Conservation (phyloP, 108 stramenopile species). For the Fistulifera pelliculosa region DNA sequence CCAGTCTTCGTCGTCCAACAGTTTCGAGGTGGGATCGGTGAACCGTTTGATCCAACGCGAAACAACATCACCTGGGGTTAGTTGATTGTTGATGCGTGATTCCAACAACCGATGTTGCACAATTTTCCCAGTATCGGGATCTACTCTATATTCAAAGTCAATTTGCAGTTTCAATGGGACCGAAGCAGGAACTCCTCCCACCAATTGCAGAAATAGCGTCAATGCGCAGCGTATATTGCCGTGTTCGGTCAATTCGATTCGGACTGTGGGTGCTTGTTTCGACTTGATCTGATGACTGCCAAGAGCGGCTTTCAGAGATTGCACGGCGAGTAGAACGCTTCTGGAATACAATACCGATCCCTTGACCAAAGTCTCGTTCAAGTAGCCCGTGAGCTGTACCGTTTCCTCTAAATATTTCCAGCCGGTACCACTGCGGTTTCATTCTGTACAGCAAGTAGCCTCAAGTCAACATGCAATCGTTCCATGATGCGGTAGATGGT, state of each 20-base stretch:
- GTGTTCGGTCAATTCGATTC: conserved; percentile 29
- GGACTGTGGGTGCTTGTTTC: conserved; percentile 24
- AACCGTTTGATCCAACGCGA: conserved; percentile 33
- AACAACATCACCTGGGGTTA: conserved; percentile 63
- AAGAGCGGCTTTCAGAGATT: conserved; percentile 33
- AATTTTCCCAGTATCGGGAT: conserved; percentile 36
- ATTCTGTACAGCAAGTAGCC: conserved; percentile 21
- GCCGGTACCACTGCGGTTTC: conserved; percentile 24
- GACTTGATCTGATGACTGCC: conserved; percentile 25
- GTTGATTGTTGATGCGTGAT: conserved; percentile 60
- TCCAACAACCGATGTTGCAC: conserved; percentile 53
- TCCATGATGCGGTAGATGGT: conserved; percentile 49
- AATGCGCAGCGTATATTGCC: conserved; percentile 34
- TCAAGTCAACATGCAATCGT: conserved; percentile 32
- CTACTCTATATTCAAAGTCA: conserved; percentile 46
- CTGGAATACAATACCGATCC: conserved; percentile 39
- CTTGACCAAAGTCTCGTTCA: conserved; percentile 44
- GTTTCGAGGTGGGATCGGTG: neutral
- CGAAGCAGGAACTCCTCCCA: neutral
- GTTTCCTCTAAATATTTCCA: conserved; percentile 29
- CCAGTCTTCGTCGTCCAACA: neutral
- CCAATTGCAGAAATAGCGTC: conserved; percentile 28
- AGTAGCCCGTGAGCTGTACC: conserved; percentile 51
- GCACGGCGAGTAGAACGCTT: conserved; percentile 27
- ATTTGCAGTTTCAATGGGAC: conserved; percentile 52